Evolutionary conservation across 139 green algal species (phyloP).

Genomic region (Tetradesmus obliquus): DNA sequence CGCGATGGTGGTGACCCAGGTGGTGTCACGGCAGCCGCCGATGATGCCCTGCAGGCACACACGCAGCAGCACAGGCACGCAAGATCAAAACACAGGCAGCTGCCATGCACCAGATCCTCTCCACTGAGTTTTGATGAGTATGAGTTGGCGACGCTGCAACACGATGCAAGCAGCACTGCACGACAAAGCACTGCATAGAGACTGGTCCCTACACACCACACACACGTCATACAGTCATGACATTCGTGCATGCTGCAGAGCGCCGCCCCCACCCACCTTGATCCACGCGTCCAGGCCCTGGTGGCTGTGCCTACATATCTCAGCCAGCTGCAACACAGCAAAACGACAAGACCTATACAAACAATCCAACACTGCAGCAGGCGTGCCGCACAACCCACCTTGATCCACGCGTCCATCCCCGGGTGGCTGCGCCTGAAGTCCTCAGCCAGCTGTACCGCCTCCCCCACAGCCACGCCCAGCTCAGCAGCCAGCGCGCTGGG

Average conservation of each 20-base stretch:
- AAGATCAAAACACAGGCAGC: too few relatives aligned
- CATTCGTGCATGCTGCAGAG: too few relatives aligned
- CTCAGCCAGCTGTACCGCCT: conserved; percentile 54
- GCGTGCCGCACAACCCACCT: background rate
- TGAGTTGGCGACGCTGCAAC: too few relatives aligned
- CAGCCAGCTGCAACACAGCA: conserved; percentile 6
- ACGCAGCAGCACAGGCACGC: background rate
- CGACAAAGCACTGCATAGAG: too few relatives aligned
- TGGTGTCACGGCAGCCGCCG: conserved; percentile 51
- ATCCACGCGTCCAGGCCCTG: conserved; percentile 57
- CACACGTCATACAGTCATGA: too few relatives aligned
- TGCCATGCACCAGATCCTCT: too few relatives aligned
- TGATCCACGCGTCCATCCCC: conserved; percentile 54
- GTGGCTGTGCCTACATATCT: conserved; percentile 52
- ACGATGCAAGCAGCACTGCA: too few relatives aligned
- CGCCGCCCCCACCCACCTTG: too few relatives aligned
- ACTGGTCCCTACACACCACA: too few relatives aligned
- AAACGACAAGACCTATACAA: background rate
- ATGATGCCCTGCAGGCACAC: conserved; percentile 41
- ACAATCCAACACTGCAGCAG: background rate
- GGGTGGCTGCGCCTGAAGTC: conserved; percentile 64
- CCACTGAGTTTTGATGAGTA: too few relatives aligned
- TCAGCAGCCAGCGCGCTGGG: conserved; percentile 55
- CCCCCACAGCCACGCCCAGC: conserved; percentile 50
- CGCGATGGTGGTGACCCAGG: conserved; percentile 68